These are phyloP conservation scores for Geotrichum klebahnii DNA, from an alignment of 1,139 yeast genomes.

Conservation along the genomic window DNA sequence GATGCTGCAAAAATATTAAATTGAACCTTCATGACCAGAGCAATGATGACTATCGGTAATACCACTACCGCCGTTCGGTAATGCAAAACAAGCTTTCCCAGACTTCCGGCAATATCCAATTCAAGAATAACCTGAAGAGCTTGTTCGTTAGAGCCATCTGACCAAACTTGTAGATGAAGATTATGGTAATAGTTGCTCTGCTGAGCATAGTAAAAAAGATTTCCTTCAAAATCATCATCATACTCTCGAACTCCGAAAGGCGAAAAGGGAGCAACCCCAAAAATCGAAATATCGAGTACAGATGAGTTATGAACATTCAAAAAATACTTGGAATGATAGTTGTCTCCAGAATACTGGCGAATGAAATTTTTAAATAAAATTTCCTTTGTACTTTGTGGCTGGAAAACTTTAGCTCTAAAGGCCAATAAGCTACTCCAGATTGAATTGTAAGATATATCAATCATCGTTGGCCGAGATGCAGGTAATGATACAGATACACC, in stretches of 20 bases:
- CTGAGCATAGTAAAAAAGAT: constrained; percentile 20
- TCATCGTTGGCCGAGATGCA: constrained; percentile 45
- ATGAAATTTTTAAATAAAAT: constrained; percentile 56
- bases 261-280: constrained; percentile 76
- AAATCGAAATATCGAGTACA: constrained; percentile 47
- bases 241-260: constrained; percentile 44
- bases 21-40: constrained; percentile 33
- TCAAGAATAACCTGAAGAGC: constrained; percentile 31
- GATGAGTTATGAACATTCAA: constrained; percentile 40
- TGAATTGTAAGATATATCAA: constrained; percentile 50
- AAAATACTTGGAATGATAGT: constrained; percentile 76
- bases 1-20: constrained; percentile 26
- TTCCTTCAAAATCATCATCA: constrained; percentile 23
- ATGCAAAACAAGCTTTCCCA: constrained; percentile 38
- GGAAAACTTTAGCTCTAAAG: constrained; percentile 42
- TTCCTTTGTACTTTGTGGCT: constrained; percentile 10
- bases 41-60: constrained; percentile 35
- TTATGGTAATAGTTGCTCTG: constrained; percentile 27
- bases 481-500: constrained; percentile 41
- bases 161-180: constrained; percentile 40
- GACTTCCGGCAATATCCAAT: constrained; percentile 39
- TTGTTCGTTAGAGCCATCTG: constrained; percentile 29
- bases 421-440: constrained; percentile 63
- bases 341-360: constrained; percentile 63
- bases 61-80: constrained; percentile 37